These are phyloP conservation scores for Scalesia atractyloides DNA, from an alignment of 129 eudicot species.

Conservation along the genomic window DNA sequence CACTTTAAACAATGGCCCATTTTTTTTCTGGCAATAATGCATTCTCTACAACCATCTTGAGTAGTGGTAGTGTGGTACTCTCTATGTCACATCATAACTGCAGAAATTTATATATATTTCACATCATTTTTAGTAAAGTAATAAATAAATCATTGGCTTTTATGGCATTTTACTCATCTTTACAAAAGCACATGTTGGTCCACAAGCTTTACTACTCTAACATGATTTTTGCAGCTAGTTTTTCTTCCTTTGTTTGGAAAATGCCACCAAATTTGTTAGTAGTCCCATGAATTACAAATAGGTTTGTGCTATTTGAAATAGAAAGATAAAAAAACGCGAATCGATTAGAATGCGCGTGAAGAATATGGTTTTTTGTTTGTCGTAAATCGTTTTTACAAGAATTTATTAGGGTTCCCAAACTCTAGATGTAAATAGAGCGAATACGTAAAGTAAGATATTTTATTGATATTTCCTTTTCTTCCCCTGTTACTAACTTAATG, in stretches of 20 bases:
- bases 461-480: background rate
- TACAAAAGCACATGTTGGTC: slow-evolving; percentile 1
- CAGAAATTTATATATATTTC: background rate
- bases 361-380: background rate
- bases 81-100: background rate
- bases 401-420: background rate
- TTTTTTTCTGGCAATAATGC: background rate
- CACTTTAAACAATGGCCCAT: background rate
- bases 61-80: background rate
- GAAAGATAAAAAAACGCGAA: background rate
- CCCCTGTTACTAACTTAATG: background rate
- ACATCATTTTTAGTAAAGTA: background rate
- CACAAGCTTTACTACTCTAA: background rate
- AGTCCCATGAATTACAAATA: background rate
- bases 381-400: background rate
- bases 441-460: background rate
- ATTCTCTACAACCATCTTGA: background rate
- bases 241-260: background rate
- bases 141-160: background rate
- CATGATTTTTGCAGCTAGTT: background rate
- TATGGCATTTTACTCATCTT: background rate
- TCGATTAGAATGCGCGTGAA: background rate
- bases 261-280: background rate
- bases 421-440: background rate
- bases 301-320: background rate